Conservation (phyloP, 1,284 basidiomycete genomes). For the Cystobasidium sp. region DNA sequence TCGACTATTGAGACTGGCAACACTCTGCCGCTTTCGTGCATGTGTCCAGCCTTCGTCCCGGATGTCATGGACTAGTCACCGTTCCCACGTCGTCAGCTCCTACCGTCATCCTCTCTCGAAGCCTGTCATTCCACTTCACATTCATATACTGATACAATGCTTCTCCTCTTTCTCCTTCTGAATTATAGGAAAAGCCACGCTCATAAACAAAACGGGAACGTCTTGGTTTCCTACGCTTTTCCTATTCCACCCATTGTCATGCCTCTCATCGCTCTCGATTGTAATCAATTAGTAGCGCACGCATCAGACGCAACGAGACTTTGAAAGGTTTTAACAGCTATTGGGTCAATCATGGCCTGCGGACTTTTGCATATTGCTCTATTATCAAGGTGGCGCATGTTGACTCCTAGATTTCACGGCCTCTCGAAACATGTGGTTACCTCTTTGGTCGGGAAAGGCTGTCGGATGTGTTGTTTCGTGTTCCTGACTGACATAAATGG, state of each 20-base stretch:
- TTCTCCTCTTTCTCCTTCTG: neutral
- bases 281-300: slow-evolving; percentile 22
- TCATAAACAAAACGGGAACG: slow-evolving; percentile 43
- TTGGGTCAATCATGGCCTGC: neutral
- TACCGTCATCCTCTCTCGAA: too few relatives aligned
- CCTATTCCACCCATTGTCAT: neutral
- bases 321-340: neutral
- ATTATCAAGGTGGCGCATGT: neutral
- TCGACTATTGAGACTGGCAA: neutral
- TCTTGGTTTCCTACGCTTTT: slow-evolving; percentile 4
- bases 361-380: neutral
- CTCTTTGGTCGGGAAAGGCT: too few relatives aligned
- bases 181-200: slow-evolving; percentile 49
- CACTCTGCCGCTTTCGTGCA: neutral
- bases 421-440: too few relatives aligned
- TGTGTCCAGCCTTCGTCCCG: too few relatives aligned
- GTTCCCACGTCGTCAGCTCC: too few relatives aligned
- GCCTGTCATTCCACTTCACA: neutral
- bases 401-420: too few relatives aligned
- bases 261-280: slow-evolving; percentile 4
- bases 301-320: slow-evolving; percentile 16
- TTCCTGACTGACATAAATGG: too few relatives aligned
- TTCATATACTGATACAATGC: slow-evolving; percentile 10
- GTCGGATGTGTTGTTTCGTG: too few relatives aligned
- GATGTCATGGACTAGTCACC: too few relatives aligned